Percentiles rank a stretch among this genome's conserved stretches.
Evolutionary conservation across 441 rosid species (phyloP).

Genomic region (Euphorbia celastroides): DNA sequence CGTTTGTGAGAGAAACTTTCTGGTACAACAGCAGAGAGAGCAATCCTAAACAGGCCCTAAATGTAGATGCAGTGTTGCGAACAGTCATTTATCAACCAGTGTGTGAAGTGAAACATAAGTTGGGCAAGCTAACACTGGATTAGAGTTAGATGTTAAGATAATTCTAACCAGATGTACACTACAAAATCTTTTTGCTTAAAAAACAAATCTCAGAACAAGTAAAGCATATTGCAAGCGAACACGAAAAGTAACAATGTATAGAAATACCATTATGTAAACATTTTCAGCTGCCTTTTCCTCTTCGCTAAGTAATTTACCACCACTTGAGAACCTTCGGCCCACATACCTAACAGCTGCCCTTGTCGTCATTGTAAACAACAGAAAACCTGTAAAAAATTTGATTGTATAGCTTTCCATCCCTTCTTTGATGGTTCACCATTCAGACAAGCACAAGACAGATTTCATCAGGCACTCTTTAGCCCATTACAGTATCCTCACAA

Average conservation of each 20-base stretch:
- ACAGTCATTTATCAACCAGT: no score
- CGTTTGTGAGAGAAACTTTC: no score
- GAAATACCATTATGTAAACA: constrained; percentile 72
- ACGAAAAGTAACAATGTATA: not conserved
- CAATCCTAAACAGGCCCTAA: no score
- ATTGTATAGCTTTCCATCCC: not conserved
- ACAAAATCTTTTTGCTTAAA: not conserved
- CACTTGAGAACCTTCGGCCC: constrained; percentile 64
- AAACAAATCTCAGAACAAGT: not conserved
- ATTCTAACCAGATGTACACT: not conserved
- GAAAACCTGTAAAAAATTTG: constrained; percentile 13
- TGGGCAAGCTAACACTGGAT: no score
- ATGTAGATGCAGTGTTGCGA: no score
- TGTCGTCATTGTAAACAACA: constrained; percentile 40
- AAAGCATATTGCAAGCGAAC: not conserved
- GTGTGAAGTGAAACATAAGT: no score
- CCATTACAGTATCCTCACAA: not conserved
- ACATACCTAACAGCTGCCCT: constrained; percentile 43
- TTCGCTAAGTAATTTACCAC: constrained; percentile 70
- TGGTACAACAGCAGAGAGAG: no score
- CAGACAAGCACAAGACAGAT: not conserved
- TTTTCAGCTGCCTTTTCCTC: constrained; percentile 97
- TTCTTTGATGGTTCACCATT: not conserved
- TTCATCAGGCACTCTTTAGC: not conserved
- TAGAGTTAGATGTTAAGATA: no score